phyloP scores from a whole-genome alignment of 2,329 filamentous ascomycete species.

The Cytospora piceae region DNA sequence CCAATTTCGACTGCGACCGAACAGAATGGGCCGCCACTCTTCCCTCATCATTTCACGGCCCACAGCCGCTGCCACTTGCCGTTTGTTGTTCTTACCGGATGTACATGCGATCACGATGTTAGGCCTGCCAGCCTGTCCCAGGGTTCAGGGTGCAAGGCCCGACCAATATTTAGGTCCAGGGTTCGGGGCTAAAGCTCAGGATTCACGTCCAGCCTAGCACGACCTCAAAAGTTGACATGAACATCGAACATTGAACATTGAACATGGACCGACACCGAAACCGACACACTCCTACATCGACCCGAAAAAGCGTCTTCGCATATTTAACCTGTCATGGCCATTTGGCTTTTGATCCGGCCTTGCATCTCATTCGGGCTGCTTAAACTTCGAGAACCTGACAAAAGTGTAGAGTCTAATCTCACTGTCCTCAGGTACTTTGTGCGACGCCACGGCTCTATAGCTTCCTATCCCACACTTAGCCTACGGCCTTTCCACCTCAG shows the following conservation, averaged over 20 bases:
- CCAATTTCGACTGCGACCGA: not conserved
- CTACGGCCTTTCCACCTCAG: not conserved
- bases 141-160: not conserved
- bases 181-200: not conserved
- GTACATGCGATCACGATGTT: slow-evolving; percentile 9
- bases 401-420: not conserved
- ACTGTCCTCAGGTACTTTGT: not conserved
- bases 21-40: slow-evolving; percentile 7
- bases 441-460: not conserved
- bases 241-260: not conserved
- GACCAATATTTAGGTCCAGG: not conserved
- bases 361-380: not conserved
- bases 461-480: not conserved
- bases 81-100: slow-evolving; percentile 7
- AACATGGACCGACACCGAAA: not conserved
- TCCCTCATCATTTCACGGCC: slow-evolving; percentile 13
- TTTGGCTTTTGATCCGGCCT: not conserved
- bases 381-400: not conserved
- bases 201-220: not conserved
- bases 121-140: not conserved
- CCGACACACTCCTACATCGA: too few species aligned
- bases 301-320: not conserved
- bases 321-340: not conserved
- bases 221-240: not conserved
- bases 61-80: slow-evolving; percentile 9